Percentiles rank a stretch among this genome's conserved stretches.
Evolutionary conservation across 805 yeast species (phyloP).

Genomic region (Ogataea pignaliae): DNA sequence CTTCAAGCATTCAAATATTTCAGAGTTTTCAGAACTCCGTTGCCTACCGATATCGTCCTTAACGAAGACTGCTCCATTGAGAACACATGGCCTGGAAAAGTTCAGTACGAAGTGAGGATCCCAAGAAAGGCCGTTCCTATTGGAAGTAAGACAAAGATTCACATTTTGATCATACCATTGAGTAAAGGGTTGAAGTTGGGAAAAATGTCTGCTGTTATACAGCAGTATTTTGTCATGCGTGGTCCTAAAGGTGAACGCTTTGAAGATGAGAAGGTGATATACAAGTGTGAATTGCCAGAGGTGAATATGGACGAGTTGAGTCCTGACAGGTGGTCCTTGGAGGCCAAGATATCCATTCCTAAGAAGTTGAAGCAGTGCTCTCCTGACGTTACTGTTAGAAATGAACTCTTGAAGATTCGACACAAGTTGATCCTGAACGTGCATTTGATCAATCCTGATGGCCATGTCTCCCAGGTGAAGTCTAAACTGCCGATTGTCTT

Average conservation of each 20-base stretch:
- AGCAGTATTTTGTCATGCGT: conserved; percentile 26
- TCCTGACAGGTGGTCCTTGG: conserved; percentile 43
- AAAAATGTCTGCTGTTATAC: conserved; percentile 29
- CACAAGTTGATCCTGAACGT: conserved; percentile 43
- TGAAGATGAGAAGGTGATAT: conserved; percentile 26
- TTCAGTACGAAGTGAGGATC: conserved; percentile 44
- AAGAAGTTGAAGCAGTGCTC: conserved; percentile 35
- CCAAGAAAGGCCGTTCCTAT: conserved; percentile 42
- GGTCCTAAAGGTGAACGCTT: conserved; percentile 18
- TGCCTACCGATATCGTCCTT: conserved; percentile 35
- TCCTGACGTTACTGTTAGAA: conserved; percentile 38
- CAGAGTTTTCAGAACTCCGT: conserved; percentile 40
- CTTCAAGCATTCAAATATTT: conserved; percentile 31
- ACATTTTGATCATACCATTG: conserved; percentile 42
- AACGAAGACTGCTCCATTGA: conserved; percentile 42
- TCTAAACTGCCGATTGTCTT: conserved; percentile 47
- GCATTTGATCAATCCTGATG: conserved; percentile 42
- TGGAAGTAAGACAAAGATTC: conserved; percentile 40
- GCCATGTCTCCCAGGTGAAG: conserved; percentile 47
- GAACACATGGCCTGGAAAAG: conserved; percentile 50
- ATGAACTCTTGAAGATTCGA: conserved; percentile 38
- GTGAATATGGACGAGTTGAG: conserved; percentile 29
- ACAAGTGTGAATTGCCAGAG: conserved; percentile 36
- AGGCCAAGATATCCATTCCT: conserved; percentile 39
- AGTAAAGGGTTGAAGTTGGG: conserved; percentile 40